A percentile compares a stretch with the other conserved stretches of the same genome.
Conservation (phyloP, 1,284 basidiomycete genomes). For the Rugosomyces carneus region DNA sequence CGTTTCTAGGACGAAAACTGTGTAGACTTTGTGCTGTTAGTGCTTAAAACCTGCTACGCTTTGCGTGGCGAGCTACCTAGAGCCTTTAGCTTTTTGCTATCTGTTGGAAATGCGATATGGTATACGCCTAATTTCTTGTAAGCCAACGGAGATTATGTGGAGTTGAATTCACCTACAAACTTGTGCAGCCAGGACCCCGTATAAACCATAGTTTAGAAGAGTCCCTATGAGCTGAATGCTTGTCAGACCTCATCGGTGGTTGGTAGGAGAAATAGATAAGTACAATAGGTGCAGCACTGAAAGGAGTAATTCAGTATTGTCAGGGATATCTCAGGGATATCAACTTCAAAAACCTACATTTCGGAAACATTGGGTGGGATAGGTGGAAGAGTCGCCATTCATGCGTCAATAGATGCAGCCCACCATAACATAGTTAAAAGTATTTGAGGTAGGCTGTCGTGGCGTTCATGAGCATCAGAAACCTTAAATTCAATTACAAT, state of each 20-base stretch:
- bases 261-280: background rate
- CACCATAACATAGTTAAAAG: too few relatives aligned
- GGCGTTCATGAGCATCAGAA: too few relatives aligned
- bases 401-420: too few relatives aligned
- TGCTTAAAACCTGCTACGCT: background rate
- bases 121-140: constrained; percentile 6
- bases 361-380: too few relatives aligned
- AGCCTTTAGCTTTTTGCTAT: constrained; percentile 4
- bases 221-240: constrained; percentile 9
- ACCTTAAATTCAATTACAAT: too few relatives aligned
- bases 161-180: constrained; percentile 4
- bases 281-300: constrained; percentile 2
- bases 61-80: constrained; percentile 1
- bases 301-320: too few relatives aligned
- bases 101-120: constrained; percentile 8
- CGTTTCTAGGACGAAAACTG: constrained; percentile 17
- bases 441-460: too few relatives aligned
- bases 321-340: too few relatives aligned
- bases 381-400: too few relatives aligned
- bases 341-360: too few relatives aligned
- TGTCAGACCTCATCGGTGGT: background rate
- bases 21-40: constrained; percentile 14
- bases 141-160: background rate
- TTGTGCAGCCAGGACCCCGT: constrained; percentile 11
- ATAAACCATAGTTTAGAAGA: constrained; percentile 7